Percentiles rank a stretch among this genome's conserved stretches.
phyloP scores from a whole-genome alignment of 2,329 filamentous ascomycete species.

The Mycosphaerella arachidis region DNA sequence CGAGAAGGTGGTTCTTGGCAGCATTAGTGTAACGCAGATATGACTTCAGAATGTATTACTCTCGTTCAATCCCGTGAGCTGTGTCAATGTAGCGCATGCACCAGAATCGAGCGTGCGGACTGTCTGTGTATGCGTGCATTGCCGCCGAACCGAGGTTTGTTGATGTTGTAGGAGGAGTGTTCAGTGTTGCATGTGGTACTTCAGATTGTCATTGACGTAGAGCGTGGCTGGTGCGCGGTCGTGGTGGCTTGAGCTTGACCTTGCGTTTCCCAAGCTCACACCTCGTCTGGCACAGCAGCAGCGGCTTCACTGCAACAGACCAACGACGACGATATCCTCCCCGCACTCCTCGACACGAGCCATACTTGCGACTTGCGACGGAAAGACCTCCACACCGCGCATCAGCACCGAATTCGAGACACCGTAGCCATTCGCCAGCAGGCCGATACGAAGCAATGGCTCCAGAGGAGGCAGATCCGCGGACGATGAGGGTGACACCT shows the following conservation, averaged over 20 bases:
- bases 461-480: slow-evolving; percentile 38
- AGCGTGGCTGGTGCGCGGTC: background rate
- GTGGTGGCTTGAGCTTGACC: background rate
- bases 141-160: too few relatives aligned
- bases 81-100: background rate
- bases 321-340: background rate
- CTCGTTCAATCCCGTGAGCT: background rate
- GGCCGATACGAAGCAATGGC: slow-evolving; percentile 26
- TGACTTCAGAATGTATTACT: background rate
- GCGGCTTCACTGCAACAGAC: background rate
- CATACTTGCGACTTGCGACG: background rate
- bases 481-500: slow-evolving; percentile 58
- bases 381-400: background rate
- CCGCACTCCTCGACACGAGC: background rate
- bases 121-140: background rate
- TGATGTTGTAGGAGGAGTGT: too few relatives aligned
- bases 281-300: background rate
- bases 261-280: background rate
- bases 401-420: background rate
- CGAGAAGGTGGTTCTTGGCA: background rate
- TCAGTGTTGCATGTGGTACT: too few relatives aligned
- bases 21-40: background rate
- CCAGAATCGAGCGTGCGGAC: background rate
- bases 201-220: too few relatives aligned
- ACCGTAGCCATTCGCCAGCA: background rate